Base-by-base conservation (phyloP, 2,329 filamentous ascomycete genomes). In the Trichoderma aggressivum region DNA sequence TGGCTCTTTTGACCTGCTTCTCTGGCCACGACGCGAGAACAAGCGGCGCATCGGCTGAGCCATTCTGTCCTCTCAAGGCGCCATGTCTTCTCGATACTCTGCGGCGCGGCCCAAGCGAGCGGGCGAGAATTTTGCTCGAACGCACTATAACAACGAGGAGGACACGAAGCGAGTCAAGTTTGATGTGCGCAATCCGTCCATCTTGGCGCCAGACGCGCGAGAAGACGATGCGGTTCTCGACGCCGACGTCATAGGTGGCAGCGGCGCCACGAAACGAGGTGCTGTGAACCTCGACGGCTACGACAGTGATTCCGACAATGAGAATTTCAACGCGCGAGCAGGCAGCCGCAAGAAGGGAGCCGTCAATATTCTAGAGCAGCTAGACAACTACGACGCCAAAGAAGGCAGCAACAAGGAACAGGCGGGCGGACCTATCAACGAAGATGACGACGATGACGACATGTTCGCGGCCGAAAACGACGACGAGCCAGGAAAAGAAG, bases 231-330 rank as follows among this genome's bases (percentile, higher is more conserved):
- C 89, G 0, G 88, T 95, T 32, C 88, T 99, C 10, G 93, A 97
- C 64, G 94, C 94, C 26, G 96, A 98, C 78, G 94, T 98, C 50
- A 98, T 98, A 74, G 94, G 94, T 18, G 92, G 91, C 2, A 86
- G 89, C 21, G 89, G 89, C 1, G 89, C 90, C 11, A 93, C 94
- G 0, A 97, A 97, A 80, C 93, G 96, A 73, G 95, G 95, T 75
- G 96, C 95, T 0, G 93, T 99, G 70, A 98, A 98, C 78, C 90
- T 99, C 53, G 96, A 98, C 78, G 96, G 96, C 64, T 99, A 98
- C 82, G 95, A 98, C 76, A 96, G 92, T 11, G 96, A 99, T 81
- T 97, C 95, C 3, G 89, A 92, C 66, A 95, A 97, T 74, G 96
- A 98, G 78, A 94, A 92, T 58, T 97, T 97, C 80, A 89, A 96